phyloP scores from a whole-genome alignment of 176 grass and related monocot genomes.

The Juncus inflexus region DNA sequence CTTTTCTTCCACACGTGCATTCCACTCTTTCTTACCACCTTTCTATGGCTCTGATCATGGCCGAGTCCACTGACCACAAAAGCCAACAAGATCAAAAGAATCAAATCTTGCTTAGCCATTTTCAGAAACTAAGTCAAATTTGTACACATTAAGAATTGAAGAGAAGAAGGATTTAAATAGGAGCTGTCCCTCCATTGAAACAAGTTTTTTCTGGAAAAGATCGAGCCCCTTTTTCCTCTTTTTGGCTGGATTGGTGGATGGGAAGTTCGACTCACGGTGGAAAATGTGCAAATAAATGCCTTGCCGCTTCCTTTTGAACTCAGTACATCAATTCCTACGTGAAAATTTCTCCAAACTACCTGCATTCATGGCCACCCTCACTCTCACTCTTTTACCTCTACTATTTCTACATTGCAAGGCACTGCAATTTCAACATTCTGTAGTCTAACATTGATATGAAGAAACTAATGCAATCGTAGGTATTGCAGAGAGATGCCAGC shows the following conservation, averaged over 20 bases:
- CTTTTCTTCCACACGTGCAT: neutral
- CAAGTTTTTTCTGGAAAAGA: constrained; percentile 9
- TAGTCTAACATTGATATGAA: too few relatives aligned
- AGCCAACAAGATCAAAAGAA: constrained; percentile 24
- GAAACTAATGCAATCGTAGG: too few relatives aligned
- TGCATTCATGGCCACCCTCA: too few relatives aligned
- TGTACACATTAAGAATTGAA: neutral
- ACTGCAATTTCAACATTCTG: too few relatives aligned
- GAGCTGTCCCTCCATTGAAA: constrained; percentile 27
- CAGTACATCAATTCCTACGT: neutral
- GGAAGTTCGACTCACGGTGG: constrained; percentile 28
- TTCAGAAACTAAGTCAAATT: constrained; percentile 5
- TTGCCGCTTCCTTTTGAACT: neutral
- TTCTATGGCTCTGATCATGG: constrained; percentile 8
- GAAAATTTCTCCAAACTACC: neutral
- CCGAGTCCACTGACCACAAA: constrained; percentile 8
- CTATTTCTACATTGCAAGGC: neutral
- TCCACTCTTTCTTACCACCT: constrained; percentile 11
- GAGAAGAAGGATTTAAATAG: constrained; percentile 22
- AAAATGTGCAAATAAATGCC: constrained; percentile 15
- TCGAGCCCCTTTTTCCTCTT: constrained; percentile 19
- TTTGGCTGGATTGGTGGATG: constrained; percentile 30
- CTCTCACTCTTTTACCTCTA: neutral
- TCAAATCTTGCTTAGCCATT: constrained; percentile 19
- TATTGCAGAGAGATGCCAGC: too few relatives aligned